Base-by-base conservation (phyloP, 345 rosid genomes). In the Salix caprea region DNA sequence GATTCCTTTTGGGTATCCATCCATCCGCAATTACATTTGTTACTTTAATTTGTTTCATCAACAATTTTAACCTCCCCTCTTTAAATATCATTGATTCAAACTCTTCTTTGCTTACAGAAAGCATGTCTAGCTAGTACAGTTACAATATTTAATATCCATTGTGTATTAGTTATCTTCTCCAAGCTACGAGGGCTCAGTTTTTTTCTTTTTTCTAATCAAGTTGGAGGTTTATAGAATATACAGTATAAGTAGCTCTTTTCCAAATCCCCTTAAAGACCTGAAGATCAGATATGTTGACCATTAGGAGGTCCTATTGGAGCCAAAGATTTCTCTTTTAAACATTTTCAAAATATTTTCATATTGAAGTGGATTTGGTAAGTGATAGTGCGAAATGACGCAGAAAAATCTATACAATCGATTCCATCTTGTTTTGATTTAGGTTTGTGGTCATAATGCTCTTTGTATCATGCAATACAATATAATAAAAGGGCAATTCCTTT, bases 1-100 rank as follows among this genome's bases (percentile, higher is more conserved):
- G 88, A 85, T 85, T 81, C 86, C 84, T 54, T 74, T 70, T 72
- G 67, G 50, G 44, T 50, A 70, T 71, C 34, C 46, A 36, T 74
- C 62, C 76, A 70, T 66, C 24, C 46, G 39, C 46, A 65, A 62
- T 78, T 78, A 73, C 46, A 69, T 70, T 23, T 19, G 39, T 58
- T 14, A 24, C 60, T 77, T 76, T 69, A 46, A 8, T 61, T 40
- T 54, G 32, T 48, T 50, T 36, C 52, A 37, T 40, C 28, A 24
- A 13, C 23, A 50, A 48, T 23, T 24, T 62, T 11, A 21, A 46
- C 36, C 67, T 40, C 40, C 36, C 61, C 7, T 54, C 61, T 21
- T 54, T 54, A n/a, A 54, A 7, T 54, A 54, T 4, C 24, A 54
- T 54, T 54, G 23, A 54, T 54, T 21, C 24, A 56, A 7, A 69